Conservation (phyloP, 1,284 basidiomycete species). For the Melanopsichium pennsylvanicum region DNA sequence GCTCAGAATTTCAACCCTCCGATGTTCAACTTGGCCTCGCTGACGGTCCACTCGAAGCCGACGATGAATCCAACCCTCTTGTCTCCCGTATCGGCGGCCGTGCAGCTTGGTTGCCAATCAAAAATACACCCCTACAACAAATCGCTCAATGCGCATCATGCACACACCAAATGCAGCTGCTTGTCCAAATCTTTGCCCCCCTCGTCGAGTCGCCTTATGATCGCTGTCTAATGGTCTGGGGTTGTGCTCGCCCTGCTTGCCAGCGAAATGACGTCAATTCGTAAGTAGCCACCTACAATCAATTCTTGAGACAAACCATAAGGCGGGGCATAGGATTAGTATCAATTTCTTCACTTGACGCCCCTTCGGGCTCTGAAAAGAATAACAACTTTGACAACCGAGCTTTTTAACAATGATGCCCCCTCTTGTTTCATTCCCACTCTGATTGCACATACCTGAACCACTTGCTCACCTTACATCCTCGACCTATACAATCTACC, state of each 20-base stretch:
- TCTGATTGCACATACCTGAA: no score
- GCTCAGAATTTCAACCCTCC: slow-evolving; percentile 48
- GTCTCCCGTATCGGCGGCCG: slow-evolving; percentile 63
- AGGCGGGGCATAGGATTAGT: slow-evolving; percentile 58
- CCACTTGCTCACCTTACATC: neutral
- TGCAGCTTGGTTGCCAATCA: slow-evolving; percentile 59
- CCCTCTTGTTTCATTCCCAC: no score
- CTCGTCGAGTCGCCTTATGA: slow-evolving; percentile 61
- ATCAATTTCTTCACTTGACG: slow-evolving; percentile 66
- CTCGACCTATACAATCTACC: no score
- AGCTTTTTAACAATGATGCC: slow-evolving; percentile 66
- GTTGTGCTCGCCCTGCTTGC: slow-evolving; percentile 56
- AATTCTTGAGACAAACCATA: neutral
- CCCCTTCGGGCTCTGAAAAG: slow-evolving; percentile 56
- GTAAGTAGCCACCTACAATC: slow-evolving; percentile 38
- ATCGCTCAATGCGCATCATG: slow-evolving; percentile 50
- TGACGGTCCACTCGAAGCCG: slow-evolving; percentile 57
- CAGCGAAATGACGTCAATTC: slow-evolving; percentile 54
- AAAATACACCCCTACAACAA: slow-evolving; percentile 31
- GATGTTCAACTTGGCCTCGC: slow-evolving; percentile 60
- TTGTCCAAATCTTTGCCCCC: slow-evolving; percentile 65
- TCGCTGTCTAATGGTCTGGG: slow-evolving; percentile 62
- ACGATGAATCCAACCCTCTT: slow-evolving; percentile 62
- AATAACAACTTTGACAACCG: slow-evolving; percentile 63
- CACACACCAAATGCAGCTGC: slow-evolving; percentile 60